Evolutionary conservation across 2,329 filamentous ascomycete genomes (phyloP), one percentile per base, ranked within the genome.

Genomic region (Rhynchosporium agropyri): DNA sequence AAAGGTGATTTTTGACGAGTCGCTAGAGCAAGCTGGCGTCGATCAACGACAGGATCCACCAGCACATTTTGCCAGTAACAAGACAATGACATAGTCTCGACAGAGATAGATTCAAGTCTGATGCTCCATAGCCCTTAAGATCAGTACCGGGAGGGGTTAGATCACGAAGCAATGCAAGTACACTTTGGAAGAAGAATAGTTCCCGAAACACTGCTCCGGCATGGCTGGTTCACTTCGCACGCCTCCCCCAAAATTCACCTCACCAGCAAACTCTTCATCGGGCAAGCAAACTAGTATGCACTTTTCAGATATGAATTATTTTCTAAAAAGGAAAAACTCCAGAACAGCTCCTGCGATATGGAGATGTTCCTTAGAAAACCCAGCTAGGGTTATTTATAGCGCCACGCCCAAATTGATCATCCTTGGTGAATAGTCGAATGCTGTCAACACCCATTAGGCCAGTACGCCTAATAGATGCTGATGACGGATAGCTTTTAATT

Each of bases 171-270:
- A 83, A 67, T 79, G 82, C 46, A 79, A 81, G 64, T 75, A 76
- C 4, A 51, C 71, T 0, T 74, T 80, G 0, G 20, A 20, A 20
- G 76, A 75, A 55, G 76, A 77, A 1, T 92, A 87, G 84, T 75
- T 79, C 15, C 77, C 82, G 3, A 81, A 79, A 9, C 67, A 67
- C 33, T 45, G 42, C 26, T 68, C 64, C 12, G 83, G 88, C 65
- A 77, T 81, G 15, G 62, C 61, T 2, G 87, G 73, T 89, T 88
- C 73, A 72, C 84, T 31, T 81, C 80, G 5, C 73, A 78, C 48
- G 87, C 90, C 72, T 89, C 85, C 69, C 79, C 78, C 40, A 76
- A 86, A 4, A 79, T 87, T 78, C 89, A 84, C 71, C 83, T 20
- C 20, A 20, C 20, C 20, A 20, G 20, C 20, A 20, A 20, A 20